Percentiles rank a stretch among this genome's conserved stretches.
Evolutionary conservation across 352 stramenopile genomes (phyloP).

Genomic region (Globisporangium radiosum): DNA sequence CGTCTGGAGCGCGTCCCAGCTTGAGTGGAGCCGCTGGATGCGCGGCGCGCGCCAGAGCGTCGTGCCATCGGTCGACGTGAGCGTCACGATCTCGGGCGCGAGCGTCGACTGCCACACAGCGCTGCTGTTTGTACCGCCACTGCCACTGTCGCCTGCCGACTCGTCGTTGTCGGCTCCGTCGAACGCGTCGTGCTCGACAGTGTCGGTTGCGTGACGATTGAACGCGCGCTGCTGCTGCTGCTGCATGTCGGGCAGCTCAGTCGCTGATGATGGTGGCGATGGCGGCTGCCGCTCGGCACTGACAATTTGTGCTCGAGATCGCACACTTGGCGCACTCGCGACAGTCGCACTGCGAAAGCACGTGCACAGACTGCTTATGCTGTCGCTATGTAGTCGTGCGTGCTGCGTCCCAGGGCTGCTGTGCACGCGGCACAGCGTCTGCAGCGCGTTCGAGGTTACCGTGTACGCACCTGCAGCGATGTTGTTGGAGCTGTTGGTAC

Average conservation of each 20-base stretch:
- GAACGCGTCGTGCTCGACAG: slow-evolving; percentile 7
- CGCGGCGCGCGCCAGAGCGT: slow-evolving; percentile 40
- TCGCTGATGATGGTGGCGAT: not conserved
- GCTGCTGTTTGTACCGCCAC: not conserved
- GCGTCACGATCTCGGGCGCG: slow-evolving; percentile 10
- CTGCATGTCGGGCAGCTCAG: not conserved
- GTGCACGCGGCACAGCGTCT: slow-evolving; percentile 7
- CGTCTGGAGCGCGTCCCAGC: slow-evolving; percentile 52
- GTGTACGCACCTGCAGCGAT: not conserved
- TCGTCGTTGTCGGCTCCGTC: slow-evolving; percentile 16
- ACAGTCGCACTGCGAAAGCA: slow-evolving; percentile 29
- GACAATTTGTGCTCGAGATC: not conserved
- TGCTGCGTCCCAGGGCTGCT: slow-evolving; percentile 2
- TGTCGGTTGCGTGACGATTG: not conserved
- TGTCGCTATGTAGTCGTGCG: not conserved
- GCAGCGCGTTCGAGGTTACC: not conserved
- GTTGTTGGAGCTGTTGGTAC: not conserved
- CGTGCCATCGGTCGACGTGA: slow-evolving; percentile 20
- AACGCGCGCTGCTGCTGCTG: slow-evolving; percentile 1
- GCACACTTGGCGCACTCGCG: not conserved
- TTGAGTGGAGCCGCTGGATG: slow-evolving; percentile 38
- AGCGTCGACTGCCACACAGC: slow-evolving; percentile 5
- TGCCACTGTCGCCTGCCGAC: not conserved
- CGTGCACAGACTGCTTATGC: slow-evolving; percentile 17
- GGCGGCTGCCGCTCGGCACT: not conserved